Evolutionary conservation across 495 filamentous ascomycete species (phyloP).

Genomic region (Aspergillus olivimuriae): DNA sequence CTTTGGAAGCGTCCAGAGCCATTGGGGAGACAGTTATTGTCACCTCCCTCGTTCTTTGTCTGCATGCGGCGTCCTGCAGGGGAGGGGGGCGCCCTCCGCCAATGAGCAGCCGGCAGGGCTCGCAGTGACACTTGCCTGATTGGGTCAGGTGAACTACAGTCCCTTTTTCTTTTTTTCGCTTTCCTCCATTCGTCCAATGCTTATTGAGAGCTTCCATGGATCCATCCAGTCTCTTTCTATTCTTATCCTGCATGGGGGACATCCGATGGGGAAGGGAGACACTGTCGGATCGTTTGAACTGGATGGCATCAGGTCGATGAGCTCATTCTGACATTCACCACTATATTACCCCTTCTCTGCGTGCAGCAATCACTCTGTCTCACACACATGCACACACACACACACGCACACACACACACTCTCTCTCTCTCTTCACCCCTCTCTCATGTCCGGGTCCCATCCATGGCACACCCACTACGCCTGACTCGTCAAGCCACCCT

Average conservation of each 20-base stretch:
- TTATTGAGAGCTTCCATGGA: too few species aligned
- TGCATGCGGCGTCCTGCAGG: constrained; percentile 35
- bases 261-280: too few species aligned
- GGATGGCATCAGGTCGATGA: background rate
- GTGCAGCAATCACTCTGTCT: too few species aligned
- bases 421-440: background rate
- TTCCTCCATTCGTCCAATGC: background rate
- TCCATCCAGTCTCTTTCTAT: too few species aligned
- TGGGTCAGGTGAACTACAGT: background rate
- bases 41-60: constrained; percentile 22
- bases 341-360: too few species aligned
- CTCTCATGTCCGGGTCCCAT: too few species aligned
- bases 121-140: constrained; percentile 12
- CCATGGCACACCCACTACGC: too few species aligned
- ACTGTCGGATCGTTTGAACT: background rate
- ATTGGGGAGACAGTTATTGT: constrained; percentile 11
- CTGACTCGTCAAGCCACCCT: too few species aligned
- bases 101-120: constrained; percentile 5
- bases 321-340: background rate
- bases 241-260: too few species aligned
- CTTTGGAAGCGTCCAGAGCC: constrained; percentile 6
- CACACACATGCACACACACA: too few species aligned
- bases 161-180: background rate
- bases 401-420: too few species aligned
- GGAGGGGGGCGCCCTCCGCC: constrained; percentile 1